Base-by-base conservation (phyloP, 805 yeast species). In the Pichia kluyveri region DNA sequence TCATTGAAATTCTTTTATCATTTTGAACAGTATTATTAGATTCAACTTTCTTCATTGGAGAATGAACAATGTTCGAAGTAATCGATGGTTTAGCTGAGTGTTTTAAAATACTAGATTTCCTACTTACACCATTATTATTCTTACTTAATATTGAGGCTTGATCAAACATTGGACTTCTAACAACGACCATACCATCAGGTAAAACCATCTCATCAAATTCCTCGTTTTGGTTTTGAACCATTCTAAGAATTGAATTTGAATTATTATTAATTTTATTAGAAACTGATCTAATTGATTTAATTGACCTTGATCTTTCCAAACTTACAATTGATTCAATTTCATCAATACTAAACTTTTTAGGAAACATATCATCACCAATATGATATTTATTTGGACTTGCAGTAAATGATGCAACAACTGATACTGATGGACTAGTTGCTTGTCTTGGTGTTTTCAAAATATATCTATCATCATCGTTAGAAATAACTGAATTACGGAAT, bases 321-420 rank as follows among this genome's bases (percentile, higher is more conserved):
- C 83, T 75, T 3, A 83, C 82, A 49, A 86, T 86, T 42, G 86
- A 80, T 54, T 82, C 86, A 11, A 86, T 85, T 58, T 86, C 95
- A 45, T 75, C 77, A 0, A 76, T 70, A 49, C 74, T 82, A 32
- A 86, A 67, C 3, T 79, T 75, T 59, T 81, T 84, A 0, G 95
- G 95, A 61, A 86, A 86, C 27, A 85, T 62, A 0, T 80, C 77
- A 48, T 83, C 82, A 27, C 82, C 81, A 6, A 67, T 62, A 50
- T 69, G 71, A 10, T 65, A 47, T 28, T 48, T 61, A 40, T 48
- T 49, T 30, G 62, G 54, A 43, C 52, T 51, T 18, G 47, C n/a
- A 1, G 46, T 44, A 26, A 51, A 47, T 15, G 56, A 51, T 14
- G 41, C 53, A 38, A 53, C 44, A 8, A 47, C 34, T 7, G 51